Conservation (phyloP, 768 basidiomycete genomes). For the Gyrodon lividus region DNA sequence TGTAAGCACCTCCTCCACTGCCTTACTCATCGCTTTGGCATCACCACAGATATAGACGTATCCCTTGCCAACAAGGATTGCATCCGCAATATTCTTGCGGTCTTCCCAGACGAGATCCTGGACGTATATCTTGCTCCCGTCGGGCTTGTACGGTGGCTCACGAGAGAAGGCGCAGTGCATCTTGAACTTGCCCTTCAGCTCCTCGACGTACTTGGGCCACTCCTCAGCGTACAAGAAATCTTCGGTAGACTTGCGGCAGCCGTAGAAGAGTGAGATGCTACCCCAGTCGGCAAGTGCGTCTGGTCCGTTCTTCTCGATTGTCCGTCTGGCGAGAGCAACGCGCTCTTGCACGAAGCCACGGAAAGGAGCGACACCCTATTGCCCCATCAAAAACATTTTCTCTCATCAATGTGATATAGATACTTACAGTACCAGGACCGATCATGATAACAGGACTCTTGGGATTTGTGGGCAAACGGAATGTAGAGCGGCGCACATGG, state of each 20-base stretch:
- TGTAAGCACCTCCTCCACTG: slow-evolving; percentile 87
- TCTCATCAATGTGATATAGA: background rate
- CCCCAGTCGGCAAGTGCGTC: slow-evolving; percentile 97
- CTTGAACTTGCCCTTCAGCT: slow-evolving; percentile 88
- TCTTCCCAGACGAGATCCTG: slow-evolving; percentile 95
- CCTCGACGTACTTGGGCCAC: slow-evolving; percentile 85
- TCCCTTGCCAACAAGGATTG: slow-evolving; percentile 93
- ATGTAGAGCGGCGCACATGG: slow-evolving; percentile 94
- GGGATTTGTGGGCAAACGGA: slow-evolving; percentile 95
- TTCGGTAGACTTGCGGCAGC: slow-evolving; percentile 84
- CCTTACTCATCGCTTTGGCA: slow-evolving; percentile 93
- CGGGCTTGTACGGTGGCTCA: slow-evolving; percentile 79
- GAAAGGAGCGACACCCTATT: slow-evolving; percentile 97
- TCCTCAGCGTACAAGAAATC: slow-evolving; percentile 96
- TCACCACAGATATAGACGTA: slow-evolving; percentile 98
- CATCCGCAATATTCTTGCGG: slow-evolving; percentile 76
- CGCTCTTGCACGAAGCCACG: slow-evolving; percentile 98
- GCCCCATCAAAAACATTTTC: slow-evolving; percentile 9
- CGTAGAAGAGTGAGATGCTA: slow-evolving; percentile 91
- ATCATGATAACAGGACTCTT: slow-evolving; percentile 99
- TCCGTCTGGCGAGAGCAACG: slow-evolving; percentile 91
- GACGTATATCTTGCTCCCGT: slow-evolving; percentile 97
- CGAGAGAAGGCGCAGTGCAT: slow-evolving; percentile 91
- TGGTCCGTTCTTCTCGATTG: slow-evolving; percentile 92
- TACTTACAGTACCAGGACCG: slow-evolving; percentile 93